Base-by-base conservation (phyloP, 108 stramenopile species). In the Skeletonema grethae region DNA sequence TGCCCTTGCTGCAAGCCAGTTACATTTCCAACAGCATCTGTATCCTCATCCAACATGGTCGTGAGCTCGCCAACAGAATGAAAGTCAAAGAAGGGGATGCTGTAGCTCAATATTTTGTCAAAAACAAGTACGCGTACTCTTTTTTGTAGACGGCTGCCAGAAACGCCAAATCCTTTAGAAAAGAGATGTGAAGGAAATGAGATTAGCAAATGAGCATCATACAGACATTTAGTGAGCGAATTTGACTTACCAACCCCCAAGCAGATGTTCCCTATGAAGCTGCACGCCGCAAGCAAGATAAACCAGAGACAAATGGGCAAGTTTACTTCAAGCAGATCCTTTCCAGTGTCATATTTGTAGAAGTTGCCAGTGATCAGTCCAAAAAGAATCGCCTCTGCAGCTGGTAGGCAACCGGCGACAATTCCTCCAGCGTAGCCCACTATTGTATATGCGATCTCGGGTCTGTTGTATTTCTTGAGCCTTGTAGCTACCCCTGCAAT, bases 1-100 rank as follows among this genome's bases (percentile, higher is more conserved):
- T 73, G 72, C 4, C 77, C 77, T 61, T 73, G 72, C 39, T 41
- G 35, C 16, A 72, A 35, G 16, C 77, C 77, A 60, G 72, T 73
- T 2, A 73, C 65, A 48, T 79, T 79, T 13, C 50, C 36, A 20
- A 73, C 72, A 16, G 65, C 28, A 29, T 79, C 72, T 5, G 34
- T 35, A 48, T 79, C 77, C 31, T 67, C 77, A 29, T 73, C 77
- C 1, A 79, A 58, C n/a, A 56, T 45, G 15, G 68, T 67, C 9
- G 77, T 79, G 6, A 79, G 72, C 67, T 79, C 77, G 46, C 77
- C 77, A 38, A 50, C 64, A 43, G 41, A 48, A 24, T 78, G 71
- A 59, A 57, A 66, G 50, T 76, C 75, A 59, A 78, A 78, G 57
- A 57, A 78, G 29, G 66, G 65, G 57, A 79, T 79, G 15, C 57